Evolutionary conservation across 345 rosid genomes (phyloP).

Genomic region (Acer saccharum): DNA sequence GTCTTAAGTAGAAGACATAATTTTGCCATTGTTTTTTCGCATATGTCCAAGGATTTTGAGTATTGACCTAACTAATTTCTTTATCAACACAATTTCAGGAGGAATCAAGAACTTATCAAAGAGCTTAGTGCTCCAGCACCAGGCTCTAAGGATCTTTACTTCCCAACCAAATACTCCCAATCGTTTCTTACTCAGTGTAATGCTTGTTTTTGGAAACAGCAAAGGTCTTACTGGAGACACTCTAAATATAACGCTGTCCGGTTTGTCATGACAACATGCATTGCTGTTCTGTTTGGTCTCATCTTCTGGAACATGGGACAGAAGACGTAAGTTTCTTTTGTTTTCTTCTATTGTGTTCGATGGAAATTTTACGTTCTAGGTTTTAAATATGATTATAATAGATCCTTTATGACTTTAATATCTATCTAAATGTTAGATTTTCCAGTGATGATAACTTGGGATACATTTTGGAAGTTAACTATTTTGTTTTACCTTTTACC

Average conservation of each 20-base stretch:
- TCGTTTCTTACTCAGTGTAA: conserved; percentile 54
- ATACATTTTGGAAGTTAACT: no score
- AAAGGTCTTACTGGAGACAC: conserved; percentile 79
- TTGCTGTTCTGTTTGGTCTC: conserved; percentile 64
- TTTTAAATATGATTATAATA: not conserved
- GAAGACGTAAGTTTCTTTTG: conserved; percentile 37
- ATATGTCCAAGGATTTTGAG: not conserved
- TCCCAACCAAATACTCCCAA: conserved; percentile 66
- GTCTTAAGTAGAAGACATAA: conserved; percentile 17
- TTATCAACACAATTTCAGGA: conserved; percentile 40
- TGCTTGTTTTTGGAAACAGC: conserved; percentile 86
- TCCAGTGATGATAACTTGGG: no score
- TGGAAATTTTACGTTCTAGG: not conserved
- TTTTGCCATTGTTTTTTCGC: not conserved
- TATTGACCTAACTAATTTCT: not conserved
- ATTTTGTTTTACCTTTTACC: conserved; percentile 10
- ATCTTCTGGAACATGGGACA: conserved; percentile 79
- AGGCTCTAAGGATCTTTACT: conserved; percentile 62
- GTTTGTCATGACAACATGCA: conserved; percentile 54
- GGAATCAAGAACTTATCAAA: conserved; percentile 63
- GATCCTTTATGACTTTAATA: not conserved
- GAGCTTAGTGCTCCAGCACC: conserved; percentile 61
- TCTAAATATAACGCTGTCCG: conserved; percentile 78
- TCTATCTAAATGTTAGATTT: no score
- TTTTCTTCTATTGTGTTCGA: not conserved